Percentiles rank a stretch among this genome's conserved stretches.
These are phyloP conservation scores for Hibiscus syriacus DNA, from an alignment of 345 rosid genomes.

Conservation along the genomic window DNA sequence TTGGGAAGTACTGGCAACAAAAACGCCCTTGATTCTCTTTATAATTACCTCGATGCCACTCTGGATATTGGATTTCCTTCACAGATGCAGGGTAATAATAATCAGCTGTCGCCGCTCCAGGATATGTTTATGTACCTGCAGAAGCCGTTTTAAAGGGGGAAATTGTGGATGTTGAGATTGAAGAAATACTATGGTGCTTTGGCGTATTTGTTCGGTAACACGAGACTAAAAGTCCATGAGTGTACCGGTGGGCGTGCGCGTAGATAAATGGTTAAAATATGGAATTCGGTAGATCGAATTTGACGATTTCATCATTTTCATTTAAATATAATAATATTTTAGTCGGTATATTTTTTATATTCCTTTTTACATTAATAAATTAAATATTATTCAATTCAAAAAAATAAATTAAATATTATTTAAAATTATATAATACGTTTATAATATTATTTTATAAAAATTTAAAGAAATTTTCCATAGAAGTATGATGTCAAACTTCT, in stretches of 20 bases:
- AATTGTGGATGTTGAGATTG: background rate
- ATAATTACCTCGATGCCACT: conserved; percentile 44
- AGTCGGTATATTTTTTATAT: no score
- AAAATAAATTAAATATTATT: no score
- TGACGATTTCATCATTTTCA: no score
- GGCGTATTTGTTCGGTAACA: conserved; percentile 19
- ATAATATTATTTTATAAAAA: no score
- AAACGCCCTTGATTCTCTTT: conserved; percentile 25
- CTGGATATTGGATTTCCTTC: conserved; percentile 29
- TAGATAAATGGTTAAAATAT: background rate
- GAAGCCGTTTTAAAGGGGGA: conserved; percentile 33
- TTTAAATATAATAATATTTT: no score
- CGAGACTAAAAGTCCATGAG: conserved; percentile 61
- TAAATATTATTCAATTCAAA: no score
- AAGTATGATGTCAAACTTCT: no score
- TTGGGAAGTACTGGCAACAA: conserved; percentile 14
- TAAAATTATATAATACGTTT: no score
- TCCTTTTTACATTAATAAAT: no score
- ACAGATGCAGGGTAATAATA: conserved; percentile 26
- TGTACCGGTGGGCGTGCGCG: conserved; percentile 23
- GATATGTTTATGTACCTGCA: conserved; percentile 48
- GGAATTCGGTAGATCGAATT: background rate
- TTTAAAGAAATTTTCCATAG: no score
- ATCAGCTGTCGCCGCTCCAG: conserved; percentile 64
- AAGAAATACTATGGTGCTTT: background rate